Evolutionary conservation across 768 basidiomycete genomes (phyloP).

Genomic region (Boletus rubescentipes): DNA sequence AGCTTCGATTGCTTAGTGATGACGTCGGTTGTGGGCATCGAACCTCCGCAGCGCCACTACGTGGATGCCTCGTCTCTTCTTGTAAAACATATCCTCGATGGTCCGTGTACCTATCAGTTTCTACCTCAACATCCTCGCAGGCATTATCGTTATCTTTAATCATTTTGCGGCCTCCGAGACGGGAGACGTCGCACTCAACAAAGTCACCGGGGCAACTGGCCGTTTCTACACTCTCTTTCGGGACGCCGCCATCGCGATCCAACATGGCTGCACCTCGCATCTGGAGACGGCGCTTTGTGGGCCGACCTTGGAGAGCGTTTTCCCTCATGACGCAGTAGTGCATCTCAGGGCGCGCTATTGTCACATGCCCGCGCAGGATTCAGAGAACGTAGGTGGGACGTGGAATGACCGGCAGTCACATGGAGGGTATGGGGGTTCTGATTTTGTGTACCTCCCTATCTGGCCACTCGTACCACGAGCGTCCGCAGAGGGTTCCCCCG

Average conservation of each 20-base stretch:
- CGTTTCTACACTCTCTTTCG: slow-evolving; percentile 18
- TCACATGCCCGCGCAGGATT: not conserved
- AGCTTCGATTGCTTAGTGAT: too few relatives aligned
- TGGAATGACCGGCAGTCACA: not conserved
- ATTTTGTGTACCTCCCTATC: not conserved
- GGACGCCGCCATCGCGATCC: slow-evolving; percentile 2
- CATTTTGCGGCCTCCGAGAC: slow-evolving; percentile 17
- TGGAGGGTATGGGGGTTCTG: slow-evolving; percentile 3
- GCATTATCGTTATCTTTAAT: slow-evolving; percentile 19
- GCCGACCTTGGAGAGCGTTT: not conserved
- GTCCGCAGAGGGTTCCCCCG: not conserved
- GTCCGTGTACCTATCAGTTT: slow-evolving; percentile 14
- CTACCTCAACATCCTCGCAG: slow-evolving; percentile 20
- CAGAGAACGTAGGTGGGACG: not conserved
- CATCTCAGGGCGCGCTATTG: slow-evolving; percentile 6
- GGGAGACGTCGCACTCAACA: slow-evolving; percentile 19
- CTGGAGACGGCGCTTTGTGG: slow-evolving; percentile 4
- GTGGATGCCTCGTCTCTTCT: too few relatives aligned
- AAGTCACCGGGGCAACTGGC: slow-evolving; percentile 16
- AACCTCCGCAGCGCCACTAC: too few relatives aligned
- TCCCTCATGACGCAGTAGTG: not conserved
- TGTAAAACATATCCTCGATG: not conserved
- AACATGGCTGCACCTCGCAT: slow-evolving; percentile 1
- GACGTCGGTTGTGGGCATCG: too few relatives aligned
- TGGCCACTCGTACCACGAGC: not conserved